Percentiles rank a stretch among this genome's conserved stretches.
phyloP scores from a whole-genome alignment of 2,329 filamentous ascomycete species.

The Nemania diffusa region DNA sequence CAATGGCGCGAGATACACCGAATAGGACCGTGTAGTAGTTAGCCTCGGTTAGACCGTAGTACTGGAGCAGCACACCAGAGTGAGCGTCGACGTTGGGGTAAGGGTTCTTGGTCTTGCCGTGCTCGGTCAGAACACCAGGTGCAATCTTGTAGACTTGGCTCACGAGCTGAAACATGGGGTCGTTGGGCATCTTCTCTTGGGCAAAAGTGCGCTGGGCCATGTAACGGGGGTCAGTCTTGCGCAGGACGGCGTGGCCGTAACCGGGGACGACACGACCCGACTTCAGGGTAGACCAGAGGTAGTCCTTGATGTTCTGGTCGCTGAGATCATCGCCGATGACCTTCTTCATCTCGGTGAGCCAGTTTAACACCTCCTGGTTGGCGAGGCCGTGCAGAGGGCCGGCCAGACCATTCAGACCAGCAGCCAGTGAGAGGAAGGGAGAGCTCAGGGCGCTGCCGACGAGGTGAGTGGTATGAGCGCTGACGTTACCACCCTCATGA shows the following conservation, averaged over 20 bases:
- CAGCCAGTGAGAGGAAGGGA: constrained; percentile 94
- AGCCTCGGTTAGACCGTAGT: constrained; percentile 98
- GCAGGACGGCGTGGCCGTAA: constrained; percentile 98
- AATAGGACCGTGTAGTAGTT: constrained; percentile 99
- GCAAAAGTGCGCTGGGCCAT: constrained; percentile 98
- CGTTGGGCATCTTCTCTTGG: constrained; percentile 89
- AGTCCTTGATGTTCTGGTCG: constrained; percentile 96
- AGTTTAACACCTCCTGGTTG: constrained; percentile 99
- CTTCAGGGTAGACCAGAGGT: constrained; percentile 98
- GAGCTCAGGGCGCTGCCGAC: constrained; percentile 97
- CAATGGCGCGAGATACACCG: constrained; percentile 96
- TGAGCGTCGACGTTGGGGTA: constrained; percentile 99
- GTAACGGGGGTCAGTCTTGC: constrained; percentile 99
- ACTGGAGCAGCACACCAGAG: constrained; percentile 98
- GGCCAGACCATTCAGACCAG: constrained; percentile 97
- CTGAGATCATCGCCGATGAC: constrained; percentile 91
- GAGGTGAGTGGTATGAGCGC: constrained; percentile 97
- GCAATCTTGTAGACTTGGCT: constrained; percentile 99
- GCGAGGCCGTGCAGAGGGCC: constrained; percentile 98
- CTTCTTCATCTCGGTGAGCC: constrained; percentile 99
- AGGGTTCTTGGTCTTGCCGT: constrained; percentile 99
- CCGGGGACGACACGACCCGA: constrained; percentile 94
- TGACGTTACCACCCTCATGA: constrained; percentile 99
- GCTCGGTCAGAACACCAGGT: constrained; percentile 95
- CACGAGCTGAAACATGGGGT: constrained; percentile 99